These are phyloP conservation scores for Mucor piriformis DNA, from an alignment of 371 early-diverging fungal genomes.

Conservation along the genomic window DNA sequence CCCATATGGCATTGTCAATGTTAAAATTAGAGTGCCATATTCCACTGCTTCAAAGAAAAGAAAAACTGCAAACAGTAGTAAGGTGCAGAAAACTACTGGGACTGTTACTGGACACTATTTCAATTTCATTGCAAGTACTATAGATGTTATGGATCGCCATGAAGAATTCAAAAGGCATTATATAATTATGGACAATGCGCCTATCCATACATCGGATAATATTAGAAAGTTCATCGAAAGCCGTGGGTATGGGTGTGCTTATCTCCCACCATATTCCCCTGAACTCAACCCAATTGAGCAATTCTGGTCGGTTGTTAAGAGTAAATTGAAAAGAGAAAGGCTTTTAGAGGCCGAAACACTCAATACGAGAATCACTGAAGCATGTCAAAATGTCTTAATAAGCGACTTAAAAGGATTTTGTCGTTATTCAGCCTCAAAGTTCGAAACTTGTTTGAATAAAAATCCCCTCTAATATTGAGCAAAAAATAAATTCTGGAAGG, in stretches of 20 bases:
- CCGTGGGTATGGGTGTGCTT: conserved; percentile 26
- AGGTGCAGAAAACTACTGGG: no score
- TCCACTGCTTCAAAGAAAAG: conserved; percentile 10
- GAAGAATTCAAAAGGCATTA: conserved; percentile 7
- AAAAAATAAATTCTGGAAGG: no score
- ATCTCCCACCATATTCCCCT: conserved; percentile 25
- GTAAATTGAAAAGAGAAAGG: conserved; percentile 11
- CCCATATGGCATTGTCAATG: conserved; percentile 1
- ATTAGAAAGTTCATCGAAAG: conserved; percentile 16
- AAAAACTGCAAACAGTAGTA: conserved; percentile 5
- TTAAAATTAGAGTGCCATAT: neutral
- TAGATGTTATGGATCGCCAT: conserved; percentile 15
- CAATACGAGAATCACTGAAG: neutral
- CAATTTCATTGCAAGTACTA: conserved; percentile 5
- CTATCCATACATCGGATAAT: conserved; percentile 14
- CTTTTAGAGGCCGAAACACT: conserved; percentile 17
- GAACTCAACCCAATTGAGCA: conserved; percentile 25
- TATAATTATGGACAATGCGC: conserved; percentile 27
- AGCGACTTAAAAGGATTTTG: no score
- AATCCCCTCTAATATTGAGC: no score
- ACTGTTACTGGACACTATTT: conserved; percentile 10
- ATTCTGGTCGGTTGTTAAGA: conserved; percentile 24
- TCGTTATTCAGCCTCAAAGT: no score
- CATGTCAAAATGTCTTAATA: neutral
- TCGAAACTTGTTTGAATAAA: no score